Base-by-base conservation (phyloP, 805 yeast genomes). In the Nakazawaea pomicola region DNA sequence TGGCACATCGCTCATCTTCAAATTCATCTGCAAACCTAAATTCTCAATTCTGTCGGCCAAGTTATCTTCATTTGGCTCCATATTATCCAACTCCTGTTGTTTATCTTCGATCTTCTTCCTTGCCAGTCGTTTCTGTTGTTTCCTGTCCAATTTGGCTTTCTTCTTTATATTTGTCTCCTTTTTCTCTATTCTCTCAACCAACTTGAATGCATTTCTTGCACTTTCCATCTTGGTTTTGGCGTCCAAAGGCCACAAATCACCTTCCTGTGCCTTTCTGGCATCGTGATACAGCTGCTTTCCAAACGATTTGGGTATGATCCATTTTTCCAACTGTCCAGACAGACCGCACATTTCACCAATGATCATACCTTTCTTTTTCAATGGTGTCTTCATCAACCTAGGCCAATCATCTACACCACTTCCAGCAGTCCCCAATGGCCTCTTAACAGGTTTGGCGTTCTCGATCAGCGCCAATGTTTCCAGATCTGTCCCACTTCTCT, bases 181-280 rank as follows among this genome's bases (percentile, higher is more conserved):
- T 16, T 10, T 20, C 27, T 33, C 43, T 11, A 40, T 40, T 6
- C 43, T 14, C 20, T 40, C 43, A 10, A 33, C 29, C 39, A 40
- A 34, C 9, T 33, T 34, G 11, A 3, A 15, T 3, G 39, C 38
- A 24, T 40, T 40, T 29, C 39, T 28, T 4, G 30, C 28, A 23
- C 43, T 40, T 17, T 27, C 35, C 2, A 62, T 50, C 21, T 67
- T 70, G 2, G 76, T 67, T 56, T 83, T 83, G 2, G 80, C 80
- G 27, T 73, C 84, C 29, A 80, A 59, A 0, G 84, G 81, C 99
- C 98, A 93, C 39, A 81, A 61, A 57, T 93, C 99, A 17, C 96
- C 96, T 55, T 76, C 74, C n/a, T 60, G 61, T 0, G 87, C 76
- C 58, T 93, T 91, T 41, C 97, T 71, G 0, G 96, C 96, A 64